Conservation (phyloP, 805 yeast genomes). For the Jamesozyma rosinii region DNA sequence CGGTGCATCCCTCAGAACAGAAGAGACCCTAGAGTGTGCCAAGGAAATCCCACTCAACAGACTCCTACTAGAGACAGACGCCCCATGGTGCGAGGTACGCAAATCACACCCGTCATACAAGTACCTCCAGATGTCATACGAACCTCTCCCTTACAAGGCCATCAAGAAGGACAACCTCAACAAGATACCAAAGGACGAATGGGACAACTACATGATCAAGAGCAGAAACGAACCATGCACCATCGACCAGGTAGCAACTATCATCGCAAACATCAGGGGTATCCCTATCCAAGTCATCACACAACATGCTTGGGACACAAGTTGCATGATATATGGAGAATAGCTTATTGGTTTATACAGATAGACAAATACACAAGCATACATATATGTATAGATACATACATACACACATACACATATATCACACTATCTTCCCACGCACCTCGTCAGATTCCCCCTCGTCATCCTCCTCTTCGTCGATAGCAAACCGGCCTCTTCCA, state of each 20-base stretch:
- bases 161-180: slow-evolving; percentile 30
- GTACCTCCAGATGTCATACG: slow-evolving; percentile 36
- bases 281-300: slow-evolving; percentile 38
- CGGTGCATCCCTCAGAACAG: slow-evolving; percentile 83
- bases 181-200: slow-evolving; percentile 17
- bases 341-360: no score
- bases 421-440: no score
- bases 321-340: slow-evolving; percentile 35
- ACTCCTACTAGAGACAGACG: slow-evolving; percentile 84
- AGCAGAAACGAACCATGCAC: slow-evolving; percentile 90
- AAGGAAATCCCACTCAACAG: slow-evolving; percentile 56
- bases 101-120: slow-evolving; percentile 69
- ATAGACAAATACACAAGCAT: no score
- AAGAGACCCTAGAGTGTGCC: slow-evolving; percentile 62
- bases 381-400: no score
- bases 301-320: slow-evolving; percentile 44
- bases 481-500: slow-evolving; percentile 15
- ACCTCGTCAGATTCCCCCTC: no score
- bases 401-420: no score
- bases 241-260: slow-evolving; percentile 70
- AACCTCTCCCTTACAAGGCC: slow-evolving; percentile 18
- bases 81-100: slow-evolving; percentile 97
- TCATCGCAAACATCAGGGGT: slow-evolving; percentile 44
- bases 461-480: slow-evolving; percentile 6
- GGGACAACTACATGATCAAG: slow-evolving; percentile 44